Evolutionary conservation across 2,329 filamentous ascomycete genomes (phyloP), one percentile per base, ranked within the genome.

Genomic region (Zymoseptoria ardabiliae): DNA sequence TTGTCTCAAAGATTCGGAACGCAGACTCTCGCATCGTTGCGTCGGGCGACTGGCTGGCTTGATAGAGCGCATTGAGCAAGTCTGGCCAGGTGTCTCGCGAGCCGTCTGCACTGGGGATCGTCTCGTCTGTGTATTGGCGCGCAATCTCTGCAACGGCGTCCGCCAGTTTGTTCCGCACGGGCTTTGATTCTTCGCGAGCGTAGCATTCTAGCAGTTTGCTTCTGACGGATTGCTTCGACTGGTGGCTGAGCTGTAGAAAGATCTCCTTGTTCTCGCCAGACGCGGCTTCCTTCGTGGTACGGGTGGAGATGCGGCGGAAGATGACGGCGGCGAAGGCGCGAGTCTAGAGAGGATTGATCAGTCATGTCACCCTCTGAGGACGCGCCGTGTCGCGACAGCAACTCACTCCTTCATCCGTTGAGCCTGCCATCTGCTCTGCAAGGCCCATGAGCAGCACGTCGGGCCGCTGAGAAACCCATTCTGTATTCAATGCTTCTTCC

Each of bases 141-240:
- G 93, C 94, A 61, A 99, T 82, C 76, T 99, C 94, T 22, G 94
- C 94, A 63, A 97, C 89, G n/a, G 93, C 91, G 76, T 99, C 94
- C 68, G 92, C 94, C 72, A 97, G 89, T 77, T 99, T 99, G 78
- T 96, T 94, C 69, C 94, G 84, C 53, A 96, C 89, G 48, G 84
- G 80, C 62, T 86, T 83, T 63, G 89, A 84, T 21, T 83, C 79
- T 77, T 97, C 94, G 62, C 79, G 81, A 59, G 85, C 85, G 56
- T 97, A 80, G 56, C 85, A 86, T 70, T 92, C 84, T 50, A 97
- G 82, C 60, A 97, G 80, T 75, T 93, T 96, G 70, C 88, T 83
- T 67, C 91, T 86, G 69, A 97, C 96, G 53, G 85, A 87, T 54
- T 85, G 79, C 65, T 88, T 87, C 72, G 94, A 87, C 41, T 90